Percentiles rank a stretch among this genome's conserved stretches.
Conservation (phyloP, 169 alveolate genomes). For the Perkinsus marinus region DNA sequence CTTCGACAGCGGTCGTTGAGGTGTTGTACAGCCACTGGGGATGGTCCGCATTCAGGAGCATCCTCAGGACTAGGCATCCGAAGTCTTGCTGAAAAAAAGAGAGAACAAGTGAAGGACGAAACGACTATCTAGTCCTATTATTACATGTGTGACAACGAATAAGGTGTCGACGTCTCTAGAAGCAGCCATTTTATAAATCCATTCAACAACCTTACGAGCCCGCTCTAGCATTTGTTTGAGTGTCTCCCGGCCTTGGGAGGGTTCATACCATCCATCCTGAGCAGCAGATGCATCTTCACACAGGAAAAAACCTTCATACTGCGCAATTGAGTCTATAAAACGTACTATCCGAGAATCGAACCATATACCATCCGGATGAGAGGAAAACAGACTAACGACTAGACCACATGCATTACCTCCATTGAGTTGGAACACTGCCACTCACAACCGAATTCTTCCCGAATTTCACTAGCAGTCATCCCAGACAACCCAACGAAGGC, state of each 20-base stretch:
- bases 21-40: not conserved
- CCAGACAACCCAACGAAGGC: not conserved
- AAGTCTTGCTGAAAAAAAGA: not conserved
- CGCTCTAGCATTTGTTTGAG: not conserved
- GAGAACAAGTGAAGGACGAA: not conserved
- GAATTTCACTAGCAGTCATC: not conserved
- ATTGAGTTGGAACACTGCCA: not conserved
- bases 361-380: not conserved
- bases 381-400: not conserved
- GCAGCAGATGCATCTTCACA: too few relatives aligned
- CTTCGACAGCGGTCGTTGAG: not conserved
- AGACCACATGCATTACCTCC: not conserved
- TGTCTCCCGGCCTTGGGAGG: not conserved
- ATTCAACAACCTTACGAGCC: not conserved
- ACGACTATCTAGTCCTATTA: not conserved
- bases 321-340: too few relatives aligned
- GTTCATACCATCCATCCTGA: not conserved
- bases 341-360: not conserved
- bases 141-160: not conserved
- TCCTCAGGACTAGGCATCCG: not conserved
- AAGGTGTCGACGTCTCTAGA: not conserved
- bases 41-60: not conserved
- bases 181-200: not conserved
- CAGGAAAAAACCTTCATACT: too few relatives aligned
- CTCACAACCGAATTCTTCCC: not conserved